These are phyloP conservation scores for Penicillium expansum DNA, from an alignment of 2,329 filamentous ascomycete genomes.

Conservation along the genomic window DNA sequence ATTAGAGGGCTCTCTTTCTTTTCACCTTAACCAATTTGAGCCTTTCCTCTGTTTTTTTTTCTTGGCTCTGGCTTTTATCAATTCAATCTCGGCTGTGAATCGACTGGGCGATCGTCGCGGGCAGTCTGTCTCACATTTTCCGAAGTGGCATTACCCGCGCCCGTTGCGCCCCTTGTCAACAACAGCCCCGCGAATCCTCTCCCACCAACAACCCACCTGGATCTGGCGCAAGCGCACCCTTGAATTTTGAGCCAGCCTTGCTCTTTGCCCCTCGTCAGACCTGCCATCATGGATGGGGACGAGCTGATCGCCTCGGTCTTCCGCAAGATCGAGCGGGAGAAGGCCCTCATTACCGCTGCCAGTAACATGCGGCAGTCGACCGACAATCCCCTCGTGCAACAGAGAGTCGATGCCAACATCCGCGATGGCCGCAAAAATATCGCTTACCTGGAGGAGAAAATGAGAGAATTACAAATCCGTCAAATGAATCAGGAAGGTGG, in stretches of 20 bases:
- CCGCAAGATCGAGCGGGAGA: conserved; percentile 97
- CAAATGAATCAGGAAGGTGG: conserved; percentile 58
- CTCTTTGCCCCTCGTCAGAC: conserved; percentile 13
- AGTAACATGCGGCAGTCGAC: conserved; percentile 95
- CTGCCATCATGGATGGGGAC: conserved; percentile 56
- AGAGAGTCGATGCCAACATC: conserved; percentile 88
- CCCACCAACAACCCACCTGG: conserved; percentile 16
- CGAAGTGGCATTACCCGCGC: conserved; percentile 25
- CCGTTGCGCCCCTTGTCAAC: conserved; percentile 26
- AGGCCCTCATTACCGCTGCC: conserved; percentile 88
- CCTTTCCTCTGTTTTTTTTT: background rate
- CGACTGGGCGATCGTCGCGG: conserved; percentile 2
- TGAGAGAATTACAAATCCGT: conserved; percentile 83
- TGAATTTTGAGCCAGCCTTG: conserved; percentile 15
- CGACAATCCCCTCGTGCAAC: conserved; percentile 86
- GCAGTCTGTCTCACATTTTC: conserved; percentile 23
- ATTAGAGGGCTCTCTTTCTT: background rate
- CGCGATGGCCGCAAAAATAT: conserved; percentile 91
- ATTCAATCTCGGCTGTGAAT: background rate
- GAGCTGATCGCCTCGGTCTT: conserved; percentile 74
- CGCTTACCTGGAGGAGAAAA: conserved; percentile 89
- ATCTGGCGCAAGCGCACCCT: conserved; percentile 12
- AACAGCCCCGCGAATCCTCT: conserved; percentile 29
- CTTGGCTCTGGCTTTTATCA: background rate
- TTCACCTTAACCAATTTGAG: background rate